Conservation (phyloP, 2,329 filamentous ascomycete species). For the Tolypocladium paradoxum region DNA sequence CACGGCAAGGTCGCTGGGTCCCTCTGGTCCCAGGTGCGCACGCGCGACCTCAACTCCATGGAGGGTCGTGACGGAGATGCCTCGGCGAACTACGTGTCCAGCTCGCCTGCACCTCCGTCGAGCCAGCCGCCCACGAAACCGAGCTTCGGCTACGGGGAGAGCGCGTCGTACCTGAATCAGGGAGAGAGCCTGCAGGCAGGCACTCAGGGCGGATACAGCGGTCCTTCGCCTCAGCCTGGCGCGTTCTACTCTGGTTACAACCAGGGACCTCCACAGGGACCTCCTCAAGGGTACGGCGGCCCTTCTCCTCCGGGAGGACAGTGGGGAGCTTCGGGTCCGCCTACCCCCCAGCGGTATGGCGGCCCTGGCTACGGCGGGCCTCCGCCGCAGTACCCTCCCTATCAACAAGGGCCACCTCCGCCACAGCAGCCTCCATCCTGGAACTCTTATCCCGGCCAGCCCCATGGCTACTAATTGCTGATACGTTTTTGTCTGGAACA, state of each 20-base stretch:
- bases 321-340: conserved; percentile 4
- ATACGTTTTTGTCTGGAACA: neutral
- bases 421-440: conserved; percentile 18
- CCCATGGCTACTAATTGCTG: conserved; percentile 19
- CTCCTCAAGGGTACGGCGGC: conserved; percentile 14
- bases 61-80: conserved; percentile 34
- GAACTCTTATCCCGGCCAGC: conserved; percentile 27
- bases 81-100: conserved; percentile 24
- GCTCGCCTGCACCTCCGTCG: conserved; percentile 25
- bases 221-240: conserved; percentile 21
- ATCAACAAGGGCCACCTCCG: conserved; percentile 11
- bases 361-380: conserved; percentile 13
- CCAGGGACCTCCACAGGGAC: conserved; percentile 15
- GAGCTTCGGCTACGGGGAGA: conserved; percentile 31
- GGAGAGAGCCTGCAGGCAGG: conserved; percentile 10
- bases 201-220: conserved; percentile 15
- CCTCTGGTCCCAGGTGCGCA: conserved; percentile 51
- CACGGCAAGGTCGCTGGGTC: conserved; percentile 49
- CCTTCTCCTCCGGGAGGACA: conserved; percentile 9
- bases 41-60: conserved; percentile 46
- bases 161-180: conserved; percentile 16
- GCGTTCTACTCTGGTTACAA: conserved; percentile 22
- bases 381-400: conserved; percentile 11
- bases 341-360: conserved; percentile 8
- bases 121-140: conserved; percentile 18